Evolutionary conservation across 2,329 filamentous ascomycete genomes (phyloP), one percentile per base, ranked within the genome.

Genomic region (Phialophora verrucosa): DNA sequence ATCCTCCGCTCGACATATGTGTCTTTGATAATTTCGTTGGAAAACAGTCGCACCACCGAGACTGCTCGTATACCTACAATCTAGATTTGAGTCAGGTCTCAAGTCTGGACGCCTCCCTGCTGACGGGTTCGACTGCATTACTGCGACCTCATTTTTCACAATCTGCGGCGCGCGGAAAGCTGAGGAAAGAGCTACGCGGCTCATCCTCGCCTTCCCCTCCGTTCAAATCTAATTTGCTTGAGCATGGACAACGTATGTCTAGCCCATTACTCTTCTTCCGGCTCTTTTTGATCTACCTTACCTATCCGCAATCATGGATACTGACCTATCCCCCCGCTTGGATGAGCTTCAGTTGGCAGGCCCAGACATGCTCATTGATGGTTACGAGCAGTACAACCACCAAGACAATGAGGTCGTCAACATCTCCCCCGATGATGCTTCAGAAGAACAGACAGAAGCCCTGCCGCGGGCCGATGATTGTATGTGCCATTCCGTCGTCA

Each of bases 301-400:
- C 32, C 47, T 64, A 12, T 32, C 59, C 55, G 32, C 17, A 32
- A 63, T 11, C 51, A 69, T 71, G 65, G 65, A 63, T 50, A 59
- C 77, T 78, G 69, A 77, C 72, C 66, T 76, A 62, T 66, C 69
- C 50, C 69, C 68, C 67, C 65, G 63, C 59, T 65, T 70, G 64
- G 63, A 54, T 35, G 50, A 65, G 59, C 27, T 73, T 64, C 76
- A 88, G 85, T 80, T 86, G 74, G 73, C 77, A 71, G 84, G 84
- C 72, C 85, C 82, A 78, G 86, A 88, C 73, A 88, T 88, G 84
- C 81, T 88, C 76, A 82, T 88, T 73, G 86, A 88, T 73, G 79
- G 81, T 67, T 81, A 82, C 70, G 81, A 82, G 62, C 80, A 84
- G 69, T 86, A 87, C 74, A 86, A 83, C 75, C 85, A 88, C 79